phyloP scores from a whole-genome alignment of 331 rosid species.

The Acacia concinna region DNA sequence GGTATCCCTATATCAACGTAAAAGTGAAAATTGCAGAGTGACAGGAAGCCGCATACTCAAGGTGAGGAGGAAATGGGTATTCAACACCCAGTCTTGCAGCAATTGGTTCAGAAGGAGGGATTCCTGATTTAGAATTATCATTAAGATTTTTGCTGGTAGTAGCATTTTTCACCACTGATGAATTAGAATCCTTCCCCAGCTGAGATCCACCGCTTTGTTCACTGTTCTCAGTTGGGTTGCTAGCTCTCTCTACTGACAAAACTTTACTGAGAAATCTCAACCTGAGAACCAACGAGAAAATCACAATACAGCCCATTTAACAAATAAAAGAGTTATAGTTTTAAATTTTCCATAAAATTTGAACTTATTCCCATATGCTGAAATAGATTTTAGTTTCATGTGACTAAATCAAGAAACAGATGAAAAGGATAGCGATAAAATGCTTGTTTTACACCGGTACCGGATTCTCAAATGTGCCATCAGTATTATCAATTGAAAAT shows the following conservation, averaged over 20 bases:
- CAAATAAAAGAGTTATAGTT: neutral
- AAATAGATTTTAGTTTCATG: constrained; percentile 2
- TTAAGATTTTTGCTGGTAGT: constrained; percentile 35
- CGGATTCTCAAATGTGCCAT: neutral
- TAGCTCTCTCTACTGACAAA: constrained; percentile 68
- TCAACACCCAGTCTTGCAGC: constrained; percentile 89
- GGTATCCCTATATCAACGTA: constrained; percentile 17
- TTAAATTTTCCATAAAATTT: neutral
- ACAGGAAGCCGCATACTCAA: constrained; percentile 59
- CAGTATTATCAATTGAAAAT: constrained; percentile 1
- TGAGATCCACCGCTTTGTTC: constrained; percentile 37
- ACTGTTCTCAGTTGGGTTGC: constrained; percentile 42
- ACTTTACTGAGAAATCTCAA: constrained; percentile 84
- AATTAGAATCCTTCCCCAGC: constrained; percentile 41
- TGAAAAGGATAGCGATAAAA: neutral
- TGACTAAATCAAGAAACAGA: constrained; percentile 1
- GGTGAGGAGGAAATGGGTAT: constrained; percentile 89
- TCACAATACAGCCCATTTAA: constrained; percentile 14
- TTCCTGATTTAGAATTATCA: constrained; percentile 47
- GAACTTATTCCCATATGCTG: neutral
- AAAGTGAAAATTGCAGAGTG: constrained; percentile 9
- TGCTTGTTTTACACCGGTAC: neutral
- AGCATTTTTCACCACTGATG: constrained; percentile 34
- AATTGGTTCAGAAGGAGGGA: constrained; percentile 64
- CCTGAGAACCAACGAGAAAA: constrained; percentile 46